These are phyloP conservation scores for Cenococcum geophilum DNA, from an alignment of 495 filamentous ascomycete species.

Conservation along the genomic window DNA sequence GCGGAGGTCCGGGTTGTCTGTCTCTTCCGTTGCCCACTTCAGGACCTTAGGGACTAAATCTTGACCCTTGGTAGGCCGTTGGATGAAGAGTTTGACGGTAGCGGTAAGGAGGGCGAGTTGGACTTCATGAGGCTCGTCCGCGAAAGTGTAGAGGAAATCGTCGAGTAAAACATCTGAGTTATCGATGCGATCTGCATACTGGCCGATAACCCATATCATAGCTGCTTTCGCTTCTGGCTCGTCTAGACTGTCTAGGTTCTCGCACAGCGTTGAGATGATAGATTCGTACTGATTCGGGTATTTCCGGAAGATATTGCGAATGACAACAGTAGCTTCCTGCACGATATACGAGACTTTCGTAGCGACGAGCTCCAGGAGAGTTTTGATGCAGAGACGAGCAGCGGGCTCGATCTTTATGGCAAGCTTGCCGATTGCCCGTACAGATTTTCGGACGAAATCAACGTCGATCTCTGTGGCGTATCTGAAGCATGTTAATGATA, in stretches of 20 bases:
- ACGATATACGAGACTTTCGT: constrained; percentile 99
- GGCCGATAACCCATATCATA: constrained; percentile 99
- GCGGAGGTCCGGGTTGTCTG: constrained; percentile 92
- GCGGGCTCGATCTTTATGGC: constrained; percentile 99
- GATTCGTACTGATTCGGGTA: constrained; percentile 98
- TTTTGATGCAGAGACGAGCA: constrained; percentile 82
- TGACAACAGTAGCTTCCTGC: constrained; percentile 98
- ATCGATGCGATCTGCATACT: constrained; percentile 95
- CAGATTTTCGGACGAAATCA: constrained; percentile 96
- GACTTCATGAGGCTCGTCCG: constrained; percentile 90
- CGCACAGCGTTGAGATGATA: constrained; percentile 91
- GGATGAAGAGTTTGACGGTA: constrained; percentile 97
- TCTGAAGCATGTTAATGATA: constrained; percentile 36
- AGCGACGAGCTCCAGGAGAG: constrained; percentile 84
- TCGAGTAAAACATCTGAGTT: constrained; percentile 91
- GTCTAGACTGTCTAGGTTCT: constrained; percentile 93
- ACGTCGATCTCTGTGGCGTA: constrained; percentile 98
- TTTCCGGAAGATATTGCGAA: constrained; percentile 98
- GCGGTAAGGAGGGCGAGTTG: constrained; percentile 92
- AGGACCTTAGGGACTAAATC: constrained; percentile 91
- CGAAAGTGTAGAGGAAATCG: constrained; percentile 88
- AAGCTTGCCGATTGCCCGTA: constrained; percentile 94
- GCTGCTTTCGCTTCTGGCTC: constrained; percentile 98
- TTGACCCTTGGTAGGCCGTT: constrained; percentile 90
- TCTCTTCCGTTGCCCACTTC: constrained; percentile 98